A percentile compares a stretch with the other conserved stretches of the same genome.
Conservation (phyloP, 1,284 basidiomycete species). For the Tranzscheliella williamsii region DNA sequence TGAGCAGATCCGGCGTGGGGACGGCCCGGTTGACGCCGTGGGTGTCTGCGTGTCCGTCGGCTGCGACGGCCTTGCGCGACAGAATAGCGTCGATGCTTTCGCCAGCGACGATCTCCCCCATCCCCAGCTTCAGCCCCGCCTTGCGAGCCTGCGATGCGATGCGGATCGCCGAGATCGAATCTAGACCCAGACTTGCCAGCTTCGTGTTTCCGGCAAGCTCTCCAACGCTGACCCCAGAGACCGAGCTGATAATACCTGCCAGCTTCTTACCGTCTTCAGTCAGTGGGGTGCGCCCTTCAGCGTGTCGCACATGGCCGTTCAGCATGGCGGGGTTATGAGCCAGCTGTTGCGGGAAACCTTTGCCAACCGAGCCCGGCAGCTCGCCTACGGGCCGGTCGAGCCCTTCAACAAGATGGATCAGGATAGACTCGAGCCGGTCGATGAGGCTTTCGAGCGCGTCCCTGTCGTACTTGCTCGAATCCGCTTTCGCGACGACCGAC, state of each 20-base stretch:
- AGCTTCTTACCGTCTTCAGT: constrained; percentile 23
- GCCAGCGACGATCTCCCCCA: constrained; percentile 43
- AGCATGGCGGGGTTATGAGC: background rate
- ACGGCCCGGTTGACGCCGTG: constrained; percentile 4
- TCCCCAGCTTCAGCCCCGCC: constrained; percentile 27
- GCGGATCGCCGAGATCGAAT: constrained; percentile 55
- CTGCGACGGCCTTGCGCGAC: background rate
- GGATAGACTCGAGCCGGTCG: constrained; percentile 18
- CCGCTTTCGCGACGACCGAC: constrained; percentile 38
- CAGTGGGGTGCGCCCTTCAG: too few species aligned
- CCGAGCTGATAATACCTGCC: constrained; percentile 25
- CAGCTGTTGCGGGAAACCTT: constrained; percentile 9
- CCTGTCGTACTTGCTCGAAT: constrained; percentile 10
- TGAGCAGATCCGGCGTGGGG: constrained; percentile 2
- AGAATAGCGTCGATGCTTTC: constrained; percentile 35
- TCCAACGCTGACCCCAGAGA: constrained; percentile 12
- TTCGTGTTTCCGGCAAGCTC: constrained; percentile 26
- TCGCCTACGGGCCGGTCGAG: constrained; percentile 8
- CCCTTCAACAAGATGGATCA: constrained; percentile 7
- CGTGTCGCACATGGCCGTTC: constrained; percentile 1
- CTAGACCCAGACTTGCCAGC: constrained; percentile 47
- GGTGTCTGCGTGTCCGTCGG: background rate
- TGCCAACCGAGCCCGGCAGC: constrained; percentile 3
- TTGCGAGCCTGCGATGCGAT: constrained; percentile 45
- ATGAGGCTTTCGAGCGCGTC: constrained; percentile 10